Evolutionary conservation across 768 basidiomycete genomes (phyloP).

Genomic region (Multifurca ochricompacta): DNA sequence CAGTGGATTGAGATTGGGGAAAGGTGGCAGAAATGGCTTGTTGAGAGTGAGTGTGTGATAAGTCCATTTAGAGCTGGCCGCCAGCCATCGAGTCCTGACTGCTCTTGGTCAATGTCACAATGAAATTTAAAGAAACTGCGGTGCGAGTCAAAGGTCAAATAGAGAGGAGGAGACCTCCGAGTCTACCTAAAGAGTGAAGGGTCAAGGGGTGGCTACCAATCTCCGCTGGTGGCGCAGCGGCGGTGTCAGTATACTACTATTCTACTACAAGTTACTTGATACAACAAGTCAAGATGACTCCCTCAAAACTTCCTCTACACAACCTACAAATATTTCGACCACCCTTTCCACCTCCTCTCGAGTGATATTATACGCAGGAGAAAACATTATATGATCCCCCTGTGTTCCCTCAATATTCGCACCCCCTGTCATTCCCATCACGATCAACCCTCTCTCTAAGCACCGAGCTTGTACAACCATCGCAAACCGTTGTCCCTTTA

Average conservation of each 20-base stretch:
- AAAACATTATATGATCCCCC: slow-evolving; percentile 68
- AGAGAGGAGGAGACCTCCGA: background rate
- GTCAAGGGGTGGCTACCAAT: slow-evolving; percentile 15
- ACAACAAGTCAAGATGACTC: too few relatives aligned
- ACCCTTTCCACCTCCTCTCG: slow-evolving; percentile 61
- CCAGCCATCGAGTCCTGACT: slow-evolving; percentile 63
- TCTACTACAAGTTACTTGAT: too few relatives aligned
- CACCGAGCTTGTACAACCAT: slow-evolving; percentile 64
- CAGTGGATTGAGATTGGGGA: slow-evolving; percentile 31
- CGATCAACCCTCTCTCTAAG: slow-evolving; percentile 56
- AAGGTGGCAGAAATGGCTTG: slow-evolving; percentile 47
- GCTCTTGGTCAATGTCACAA: background rate
- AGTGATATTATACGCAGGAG: slow-evolving; percentile 77
- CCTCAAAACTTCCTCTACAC: slow-evolving; percentile 54
- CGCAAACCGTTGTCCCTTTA: slow-evolving; percentile 51
- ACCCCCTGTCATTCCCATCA: slow-evolving; percentile 70
- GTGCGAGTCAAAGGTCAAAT: background rate
- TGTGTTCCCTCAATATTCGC: slow-evolving; percentile 58
- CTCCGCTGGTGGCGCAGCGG: slow-evolving; percentile 13
- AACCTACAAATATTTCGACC: slow-evolving; percentile 54
- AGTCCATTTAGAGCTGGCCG: slow-evolving; percentile 88
- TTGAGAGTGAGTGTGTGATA: slow-evolving; percentile 63
- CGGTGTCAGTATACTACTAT: too few relatives aligned
- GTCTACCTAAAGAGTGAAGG: background rate
- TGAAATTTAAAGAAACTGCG: background rate